phyloP scores from a whole-genome alignment of 2,329 filamentous ascomycete genomes.

The Ophiostoma sp. region DNA sequence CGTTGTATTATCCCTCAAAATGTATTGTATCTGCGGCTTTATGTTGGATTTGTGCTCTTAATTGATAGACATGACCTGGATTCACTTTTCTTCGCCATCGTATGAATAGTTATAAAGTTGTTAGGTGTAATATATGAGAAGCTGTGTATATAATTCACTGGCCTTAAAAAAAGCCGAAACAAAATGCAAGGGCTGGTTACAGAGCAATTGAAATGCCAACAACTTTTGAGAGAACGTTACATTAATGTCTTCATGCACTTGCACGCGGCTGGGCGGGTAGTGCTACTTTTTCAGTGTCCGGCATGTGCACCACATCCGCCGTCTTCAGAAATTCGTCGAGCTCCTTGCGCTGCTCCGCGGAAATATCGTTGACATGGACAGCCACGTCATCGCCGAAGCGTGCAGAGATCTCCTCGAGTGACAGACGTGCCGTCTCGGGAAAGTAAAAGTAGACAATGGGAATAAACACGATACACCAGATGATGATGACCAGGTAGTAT shows the following conservation, averaged over 20 bases:
- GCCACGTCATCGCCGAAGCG: constrained; percentile 48
- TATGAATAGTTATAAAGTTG: too few relatives aligned
- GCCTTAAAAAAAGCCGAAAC: too few relatives aligned
- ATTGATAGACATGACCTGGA: too few relatives aligned
- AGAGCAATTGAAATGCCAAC: too few relatives aligned
- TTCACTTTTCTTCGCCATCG: too few relatives aligned
- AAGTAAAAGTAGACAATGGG: constrained; percentile 40
- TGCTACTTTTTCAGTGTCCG: background rate
- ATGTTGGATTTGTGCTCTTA: too few relatives aligned
- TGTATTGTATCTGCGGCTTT: too few relatives aligned
- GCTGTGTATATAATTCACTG: too few relatives aligned
- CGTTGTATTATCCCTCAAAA: too few relatives aligned
- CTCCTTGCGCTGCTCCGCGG: constrained; percentile 31
- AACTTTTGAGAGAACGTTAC: too few relatives aligned
- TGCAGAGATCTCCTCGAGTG: constrained; percentile 42
- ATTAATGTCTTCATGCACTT: background rate
- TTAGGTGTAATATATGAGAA: too few relatives aligned
- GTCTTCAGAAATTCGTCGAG: constrained; percentile 25
- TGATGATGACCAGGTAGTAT: constrained; percentile 45
- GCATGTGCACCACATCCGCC: constrained; percentile 19
- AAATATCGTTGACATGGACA: constrained; percentile 40
- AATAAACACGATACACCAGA: constrained; percentile 38
- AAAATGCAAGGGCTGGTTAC: too few relatives aligned
- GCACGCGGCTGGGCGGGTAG: background rate
- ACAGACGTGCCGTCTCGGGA: constrained; percentile 39